phyloP scores from a whole-genome alignment of 208 protist genomes.

The Leishmania martiniquensis region DNA sequence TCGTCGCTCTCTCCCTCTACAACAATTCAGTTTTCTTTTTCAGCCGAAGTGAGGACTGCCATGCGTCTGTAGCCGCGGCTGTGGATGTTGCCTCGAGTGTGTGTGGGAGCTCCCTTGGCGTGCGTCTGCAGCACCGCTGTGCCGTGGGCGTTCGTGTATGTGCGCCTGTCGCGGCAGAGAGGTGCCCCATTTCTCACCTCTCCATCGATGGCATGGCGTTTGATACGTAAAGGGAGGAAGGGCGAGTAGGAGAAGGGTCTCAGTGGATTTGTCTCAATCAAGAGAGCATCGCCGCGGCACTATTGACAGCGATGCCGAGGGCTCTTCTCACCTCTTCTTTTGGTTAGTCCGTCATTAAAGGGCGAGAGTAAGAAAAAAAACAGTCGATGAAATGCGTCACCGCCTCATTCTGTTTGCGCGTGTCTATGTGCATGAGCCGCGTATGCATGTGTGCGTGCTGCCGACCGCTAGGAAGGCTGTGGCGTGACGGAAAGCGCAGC shows the following conservation, averaged over 20 bases:
- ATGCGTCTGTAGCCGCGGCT: background rate
- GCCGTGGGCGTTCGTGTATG: background rate
- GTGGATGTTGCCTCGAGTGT: background rate
- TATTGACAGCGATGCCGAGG: background rate
- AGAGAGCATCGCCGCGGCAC: background rate
- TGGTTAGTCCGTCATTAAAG: background rate
- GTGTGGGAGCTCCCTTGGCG: background rate
- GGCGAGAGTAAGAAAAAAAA: background rate
- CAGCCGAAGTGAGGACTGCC: too few species aligned
- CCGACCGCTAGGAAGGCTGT: too few species aligned
- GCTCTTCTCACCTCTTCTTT: background rate
- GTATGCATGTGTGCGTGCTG: background rate
- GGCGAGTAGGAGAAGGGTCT: background rate
- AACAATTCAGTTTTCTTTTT: too few species aligned
- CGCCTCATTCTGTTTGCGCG: background rate
- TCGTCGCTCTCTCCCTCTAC: too few species aligned
- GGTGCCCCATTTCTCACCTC: background rate
- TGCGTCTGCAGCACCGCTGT: background rate
- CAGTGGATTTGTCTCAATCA: too few species aligned
- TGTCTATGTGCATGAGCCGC: background rate
- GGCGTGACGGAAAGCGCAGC: too few species aligned
- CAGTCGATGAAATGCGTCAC: background rate
- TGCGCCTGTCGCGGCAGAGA: too few species aligned
- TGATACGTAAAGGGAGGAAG: background rate
- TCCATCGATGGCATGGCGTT: background rate